phyloP scores from a whole-genome alignment of 2,329 filamentous ascomycete species.

The Tricladium varicosporioides region DNA sequence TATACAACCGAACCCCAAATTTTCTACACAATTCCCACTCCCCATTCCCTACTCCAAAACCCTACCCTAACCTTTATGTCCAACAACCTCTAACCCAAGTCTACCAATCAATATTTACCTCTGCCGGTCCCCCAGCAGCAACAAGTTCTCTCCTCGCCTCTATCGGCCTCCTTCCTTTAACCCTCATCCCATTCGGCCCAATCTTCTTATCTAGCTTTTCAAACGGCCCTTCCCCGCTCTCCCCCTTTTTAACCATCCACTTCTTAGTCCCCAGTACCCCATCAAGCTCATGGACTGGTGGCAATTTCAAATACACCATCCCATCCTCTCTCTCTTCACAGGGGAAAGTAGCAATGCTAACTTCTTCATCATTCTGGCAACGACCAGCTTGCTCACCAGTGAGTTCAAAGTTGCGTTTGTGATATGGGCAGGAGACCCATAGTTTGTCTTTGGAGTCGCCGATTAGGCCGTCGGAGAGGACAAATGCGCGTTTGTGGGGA shows the following conservation, averaged over 20 bases:
- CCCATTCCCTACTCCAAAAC: background rate
- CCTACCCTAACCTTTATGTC: too few species aligned
- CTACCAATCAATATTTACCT: constrained; percentile 31
- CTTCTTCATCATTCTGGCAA: constrained; percentile 70
- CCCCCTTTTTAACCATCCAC: constrained; percentile 76
- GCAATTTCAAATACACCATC: constrained; percentile 76
- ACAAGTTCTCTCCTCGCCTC: constrained; percentile 21
- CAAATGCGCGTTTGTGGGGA: constrained; percentile 85
- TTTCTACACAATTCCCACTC: constrained; percentile 32
- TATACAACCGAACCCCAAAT: constrained; percentile 18
- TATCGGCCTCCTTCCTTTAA: constrained; percentile 28
- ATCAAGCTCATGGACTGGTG: constrained; percentile 78
- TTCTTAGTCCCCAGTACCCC: constrained; percentile 71
- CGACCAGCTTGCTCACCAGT: constrained; percentile 61
- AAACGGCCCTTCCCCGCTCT: constrained; percentile 43
- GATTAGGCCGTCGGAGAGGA: constrained; percentile 81
- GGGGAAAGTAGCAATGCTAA: constrained; percentile 81
- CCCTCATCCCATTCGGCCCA: constrained; percentile 26
- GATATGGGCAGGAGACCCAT: constrained; percentile 85
- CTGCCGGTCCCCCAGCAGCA: constrained; percentile 19
- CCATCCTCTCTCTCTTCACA: constrained; percentile 74
- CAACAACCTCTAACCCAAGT: too few species aligned
- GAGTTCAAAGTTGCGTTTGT: constrained; percentile 87
- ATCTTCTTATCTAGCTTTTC: constrained; percentile 33
- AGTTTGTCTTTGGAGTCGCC: constrained; percentile 60